Evolutionary conservation across 2,329 filamentous ascomycete species (phyloP), one percentile per base, ranked within the genome.

Genomic region (Cephalotrichum gorgonifer): DNA sequence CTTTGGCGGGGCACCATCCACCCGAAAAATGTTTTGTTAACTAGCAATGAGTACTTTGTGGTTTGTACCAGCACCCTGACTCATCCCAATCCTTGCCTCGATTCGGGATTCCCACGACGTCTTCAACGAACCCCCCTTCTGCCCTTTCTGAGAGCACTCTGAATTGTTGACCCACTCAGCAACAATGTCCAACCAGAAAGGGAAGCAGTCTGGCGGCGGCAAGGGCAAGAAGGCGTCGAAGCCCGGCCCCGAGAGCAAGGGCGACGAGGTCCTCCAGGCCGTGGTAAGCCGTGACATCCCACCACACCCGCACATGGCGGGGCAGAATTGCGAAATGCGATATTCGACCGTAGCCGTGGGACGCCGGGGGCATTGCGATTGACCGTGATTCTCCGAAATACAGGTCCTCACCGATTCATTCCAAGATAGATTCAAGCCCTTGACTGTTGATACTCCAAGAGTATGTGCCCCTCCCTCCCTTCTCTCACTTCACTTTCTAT

Each of bases 351-450:
- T n/a, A 48, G 39, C n/a, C 9, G 20, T 25, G 41, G 25, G 14
- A 15, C n/a, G n/a, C n/a, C 35, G 35, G 15, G n/a, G 17, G 12
- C 11, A 9, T 17, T 20, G 9, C 41, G 12, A 38, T 31, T 45
- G 38, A 50, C 35, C 9, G 33, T 17, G 14, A n/a, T 17, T 20
- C 22, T n/a, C 4, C 20, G 5, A 38, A n/a, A 31, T 25, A 42
- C 55, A 93, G 86, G 76, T 98, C 51, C 81, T 98, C 55, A 86
- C 91, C 55, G 93, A 98, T 72, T 90, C 88, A 1, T 98, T 95
- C 64, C 90, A 97, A 66, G 89, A 88, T 44, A 77, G 88, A 64
- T 98, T 95, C 69, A 80, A 77, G 57, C 93, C 93, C 0, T 93
- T 97, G 62, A 91, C 89, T 1, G 71, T 94, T 50, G 87, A 95